Evolutionary conservation across 106 monocot genomes (phyloP).

Genomic region (Dioscorea dumetorum): DNA sequence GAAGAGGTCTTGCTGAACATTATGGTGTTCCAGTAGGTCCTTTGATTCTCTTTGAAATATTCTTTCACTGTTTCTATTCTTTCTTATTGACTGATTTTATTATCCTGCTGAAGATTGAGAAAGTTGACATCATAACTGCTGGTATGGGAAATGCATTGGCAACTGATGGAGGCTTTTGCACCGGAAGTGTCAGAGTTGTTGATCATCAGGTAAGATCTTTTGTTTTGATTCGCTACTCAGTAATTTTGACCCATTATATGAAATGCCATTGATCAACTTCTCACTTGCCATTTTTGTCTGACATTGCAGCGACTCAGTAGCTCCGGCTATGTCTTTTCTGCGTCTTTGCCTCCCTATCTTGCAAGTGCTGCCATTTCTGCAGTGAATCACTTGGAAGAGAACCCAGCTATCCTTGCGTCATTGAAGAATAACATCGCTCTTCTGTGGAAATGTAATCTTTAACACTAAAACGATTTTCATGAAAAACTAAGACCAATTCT

Average conservation of each 20-base stretch:
- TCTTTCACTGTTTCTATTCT: not conserved
- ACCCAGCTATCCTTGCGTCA: constrained; percentile 48
- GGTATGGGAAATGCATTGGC: constrained; percentile 94
- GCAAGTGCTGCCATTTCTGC: constrained; percentile 78
- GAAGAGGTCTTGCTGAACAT: constrained; percentile 84
- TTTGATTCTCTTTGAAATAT: not conserved
- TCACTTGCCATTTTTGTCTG: not conserved
- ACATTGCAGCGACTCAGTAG: constrained; percentile 78
- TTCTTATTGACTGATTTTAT: not conserved
- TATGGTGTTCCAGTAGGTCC: constrained; percentile 47
- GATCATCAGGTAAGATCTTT: constrained; percentile 71
- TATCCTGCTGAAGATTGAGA: constrained; percentile 55
- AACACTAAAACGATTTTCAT: not conserved
- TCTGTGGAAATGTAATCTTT: constrained; percentile 38
- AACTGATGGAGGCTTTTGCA: constrained; percentile 97
- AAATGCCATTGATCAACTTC: too few relatives aligned
- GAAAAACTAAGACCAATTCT: not conserved
- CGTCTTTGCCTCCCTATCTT: constrained; percentile 91
- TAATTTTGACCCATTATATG: not conserved
- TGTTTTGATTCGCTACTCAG: not conserved
- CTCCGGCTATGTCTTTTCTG: constrained; percentile 87
- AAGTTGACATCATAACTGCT: constrained; percentile 97
- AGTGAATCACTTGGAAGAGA: constrained; percentile 64
- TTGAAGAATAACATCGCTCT: constrained; percentile 52
- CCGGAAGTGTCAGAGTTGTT: constrained; percentile 89